Percentiles rank a stretch among this genome's conserved stretches.
Conservation (phyloP, 441 rosid species). For the Erodium chrysanthum region DNA sequence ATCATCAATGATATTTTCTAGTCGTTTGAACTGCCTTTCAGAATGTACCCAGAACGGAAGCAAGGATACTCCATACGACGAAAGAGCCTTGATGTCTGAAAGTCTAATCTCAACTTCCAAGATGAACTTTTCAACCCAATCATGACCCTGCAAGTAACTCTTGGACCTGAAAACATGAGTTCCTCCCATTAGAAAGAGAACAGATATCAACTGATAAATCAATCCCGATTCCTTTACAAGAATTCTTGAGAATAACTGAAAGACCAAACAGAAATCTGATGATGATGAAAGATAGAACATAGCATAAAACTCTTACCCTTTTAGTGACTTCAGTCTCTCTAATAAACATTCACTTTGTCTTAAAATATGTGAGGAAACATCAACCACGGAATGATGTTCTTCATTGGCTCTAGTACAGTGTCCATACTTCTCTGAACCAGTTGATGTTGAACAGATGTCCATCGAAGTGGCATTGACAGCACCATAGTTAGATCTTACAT, state of each 20-base stretch:
- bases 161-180: slow-evolving; percentile 39
- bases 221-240: neutral
- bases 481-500: slow-evolving; percentile 20
- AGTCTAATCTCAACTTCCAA: slow-evolving; percentile 72
- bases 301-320: slow-evolving; percentile 43
- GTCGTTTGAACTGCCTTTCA: slow-evolving; percentile 55
- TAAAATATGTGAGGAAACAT: slow-evolving; percentile 42
- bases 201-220: too few relatives aligned
- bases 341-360: slow-evolving; percentile 46
- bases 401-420: slow-evolving; percentile 22
- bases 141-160: slow-evolving; percentile 33
- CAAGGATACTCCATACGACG: slow-evolving; percentile 40
- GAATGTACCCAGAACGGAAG: slow-evolving; percentile 75
- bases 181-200: neutral
- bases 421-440: slow-evolving; percentile 18
- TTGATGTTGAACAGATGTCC: slow-evolving; percentile 19
- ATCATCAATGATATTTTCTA: slow-evolving; percentile 53
- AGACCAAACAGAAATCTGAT: neutral
- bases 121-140: slow-evolving; percentile 44
- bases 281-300: slow-evolving; percentile 17
- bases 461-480: slow-evolving; percentile 17
- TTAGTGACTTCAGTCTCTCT: slow-evolving; percentile 62
- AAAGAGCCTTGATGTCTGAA: slow-evolving; percentile 65
- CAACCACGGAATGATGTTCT: slow-evolving; percentile 28
- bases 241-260: neutral